Evolutionary conservation across 2,329 filamentous ascomycete species (phyloP).

Genomic region (Hypoxylon sp.): DNA sequence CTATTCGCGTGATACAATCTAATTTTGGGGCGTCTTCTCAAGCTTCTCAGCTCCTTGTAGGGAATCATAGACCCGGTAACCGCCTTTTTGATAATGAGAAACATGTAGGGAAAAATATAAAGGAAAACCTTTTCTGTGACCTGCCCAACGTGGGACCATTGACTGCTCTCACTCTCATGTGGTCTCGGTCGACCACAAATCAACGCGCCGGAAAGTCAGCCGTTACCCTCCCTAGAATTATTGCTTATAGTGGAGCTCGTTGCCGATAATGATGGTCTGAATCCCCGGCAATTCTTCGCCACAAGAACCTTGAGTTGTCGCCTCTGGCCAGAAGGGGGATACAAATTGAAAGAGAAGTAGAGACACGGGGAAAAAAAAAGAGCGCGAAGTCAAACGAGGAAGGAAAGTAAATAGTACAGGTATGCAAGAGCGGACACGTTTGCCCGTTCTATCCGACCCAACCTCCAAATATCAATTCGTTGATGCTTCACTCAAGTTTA

Average conservation of each 20-base stretch:
- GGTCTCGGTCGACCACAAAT: conserved; percentile 24
- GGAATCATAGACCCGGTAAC: conserved; percentile 21
- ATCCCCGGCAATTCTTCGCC: conserved; percentile 30
- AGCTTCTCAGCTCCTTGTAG: conserved; percentile 50
- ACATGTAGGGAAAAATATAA: conserved; percentile 26
- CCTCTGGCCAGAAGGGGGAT: conserved; percentile 30
- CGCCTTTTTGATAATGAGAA: conserved; percentile 36
- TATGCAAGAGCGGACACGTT: conserved; percentile 33
- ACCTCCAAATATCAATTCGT: conserved; percentile 16
- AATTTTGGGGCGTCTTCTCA: conserved; percentile 54
- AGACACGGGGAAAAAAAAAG: conserved; percentile 27
- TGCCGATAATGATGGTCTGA: conserved; percentile 30
- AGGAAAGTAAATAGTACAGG: conserved; percentile 42
- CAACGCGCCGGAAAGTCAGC: conserved; percentile 17
- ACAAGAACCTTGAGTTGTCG: conserved; percentile 27
- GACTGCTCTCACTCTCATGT: conserved; percentile 17
- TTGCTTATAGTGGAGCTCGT: conserved; percentile 28
- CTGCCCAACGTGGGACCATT: conserved; percentile 22
- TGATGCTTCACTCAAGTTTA: conserved; percentile 18
- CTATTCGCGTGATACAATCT: conserved; percentile 60
- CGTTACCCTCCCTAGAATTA: conserved; percentile 20
- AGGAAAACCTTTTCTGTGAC: conserved; percentile 27
- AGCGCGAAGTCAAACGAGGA: conserved; percentile 23
- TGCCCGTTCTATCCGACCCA: conserved; percentile 32
- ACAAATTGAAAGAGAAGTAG: conserved; percentile 25